A percentile compares a stretch with the other conserved stretches of the same genome.
These are phyloP conservation scores for Sphenostylis stenocarpa DNA, from an alignment of 306 rosid genomes.

Conservation along the genomic window DNA sequence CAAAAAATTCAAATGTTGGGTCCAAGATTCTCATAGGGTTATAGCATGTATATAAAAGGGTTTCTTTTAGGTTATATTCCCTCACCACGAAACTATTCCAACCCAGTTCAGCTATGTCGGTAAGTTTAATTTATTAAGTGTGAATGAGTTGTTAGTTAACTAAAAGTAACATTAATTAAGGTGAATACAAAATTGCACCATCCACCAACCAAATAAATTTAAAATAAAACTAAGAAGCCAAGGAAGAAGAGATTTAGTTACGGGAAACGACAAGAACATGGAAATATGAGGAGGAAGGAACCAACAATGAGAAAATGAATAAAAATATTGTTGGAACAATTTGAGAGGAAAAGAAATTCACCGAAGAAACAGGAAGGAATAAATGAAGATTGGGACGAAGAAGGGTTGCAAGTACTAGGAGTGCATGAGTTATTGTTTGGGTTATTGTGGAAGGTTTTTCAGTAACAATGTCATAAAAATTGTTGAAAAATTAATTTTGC, in stretches of 20 bases:
- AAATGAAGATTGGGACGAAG: not conserved
- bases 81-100: not conserved
- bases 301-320: not conserved
- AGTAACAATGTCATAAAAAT: not conserved
- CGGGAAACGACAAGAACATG: not conserved
- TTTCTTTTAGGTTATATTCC: slow-evolving; percentile 7
- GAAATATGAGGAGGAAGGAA: not conserved
- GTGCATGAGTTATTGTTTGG: not conserved
- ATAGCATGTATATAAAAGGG: not conserved
- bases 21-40: not conserved
- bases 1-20: not conserved
- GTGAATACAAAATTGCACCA: not conserved
- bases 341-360: not conserved
- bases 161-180: not conserved
- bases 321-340: not conserved
- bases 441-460: not conserved
- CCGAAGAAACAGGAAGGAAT: not conserved
- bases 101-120: not conserved
- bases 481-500: not conserved
- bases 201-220: not conserved
- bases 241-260: not conserved
- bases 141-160: slow-evolving; percentile 6
- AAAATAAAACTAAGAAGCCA: not conserved
- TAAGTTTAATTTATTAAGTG: not conserved
- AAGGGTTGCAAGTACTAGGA: not conserved